Percentiles rank a stretch among this genome's conserved stretches.
These are phyloP conservation scores for Cryptosporidium tyzzeri DNA, from an alignment of 169 alveolate genomes.

Conservation along the genomic window DNA sequence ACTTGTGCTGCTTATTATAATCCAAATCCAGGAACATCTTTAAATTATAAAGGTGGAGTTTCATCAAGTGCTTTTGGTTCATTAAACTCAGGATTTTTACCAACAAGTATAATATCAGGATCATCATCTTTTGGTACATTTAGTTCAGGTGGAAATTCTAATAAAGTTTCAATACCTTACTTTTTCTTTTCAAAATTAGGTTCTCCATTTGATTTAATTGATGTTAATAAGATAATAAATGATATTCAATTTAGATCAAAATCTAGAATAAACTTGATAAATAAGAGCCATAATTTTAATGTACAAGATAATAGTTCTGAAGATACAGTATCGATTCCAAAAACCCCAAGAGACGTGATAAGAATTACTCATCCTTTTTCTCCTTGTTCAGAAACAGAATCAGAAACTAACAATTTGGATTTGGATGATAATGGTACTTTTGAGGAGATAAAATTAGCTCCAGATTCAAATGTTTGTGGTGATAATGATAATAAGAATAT, in stretches of 20 bases:
- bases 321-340: not conserved
- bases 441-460: not conserved
- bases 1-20: constrained; percentile 62
- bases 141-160: not conserved
- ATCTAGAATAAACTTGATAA: constrained; percentile 1
- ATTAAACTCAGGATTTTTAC: constrained; percentile 7
- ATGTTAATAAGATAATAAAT: constrained; percentile 34
- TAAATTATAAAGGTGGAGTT: not conserved
- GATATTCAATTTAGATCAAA: constrained; percentile 48
- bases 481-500: not conserved
- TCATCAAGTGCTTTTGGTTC: constrained; percentile 11
- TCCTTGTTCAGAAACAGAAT: not conserved
- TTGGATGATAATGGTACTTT: not conserved
- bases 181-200: constrained; percentile 66
- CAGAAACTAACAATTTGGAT: not conserved
- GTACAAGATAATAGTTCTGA: not conserved
- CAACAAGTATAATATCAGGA: constrained; percentile 6
- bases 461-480: not conserved
- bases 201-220: constrained; percentile 69
- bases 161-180: constrained; percentile 55
- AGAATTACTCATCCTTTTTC: constrained; percentile 31
- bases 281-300: constrained; percentile 1
- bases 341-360: not conserved
- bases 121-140: constrained; percentile 18
- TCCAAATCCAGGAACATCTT: constrained; percentile 38